Conservation (phyloP, 2,329 filamentous ascomycete species). For the Penicillium sumatraense region DNA sequence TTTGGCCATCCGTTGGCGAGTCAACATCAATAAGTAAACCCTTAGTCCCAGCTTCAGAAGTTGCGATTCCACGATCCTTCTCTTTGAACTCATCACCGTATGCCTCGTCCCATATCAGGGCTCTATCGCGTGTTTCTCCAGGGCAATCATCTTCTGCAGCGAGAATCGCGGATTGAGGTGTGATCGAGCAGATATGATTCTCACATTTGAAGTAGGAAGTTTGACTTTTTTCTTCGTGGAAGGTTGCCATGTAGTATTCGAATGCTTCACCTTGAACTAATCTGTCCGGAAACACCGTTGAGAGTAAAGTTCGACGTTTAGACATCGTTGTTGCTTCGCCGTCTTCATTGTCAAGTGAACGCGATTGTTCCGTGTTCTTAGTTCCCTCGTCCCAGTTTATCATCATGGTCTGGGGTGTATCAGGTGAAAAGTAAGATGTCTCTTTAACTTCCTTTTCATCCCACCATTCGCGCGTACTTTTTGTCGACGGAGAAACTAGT, state of each 20-base stretch:
- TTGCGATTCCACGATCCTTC: neutral
- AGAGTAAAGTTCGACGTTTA: slow-evolving; percentile 19
- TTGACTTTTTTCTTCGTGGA: slow-evolving; percentile 48
- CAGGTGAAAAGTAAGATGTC: slow-evolving; percentile 34
- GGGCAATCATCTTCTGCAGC: neutral
- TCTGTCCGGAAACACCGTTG: slow-evolving; percentile 31
- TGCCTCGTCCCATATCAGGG: slow-evolving; percentile 24
- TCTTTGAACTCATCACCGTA: neutral
- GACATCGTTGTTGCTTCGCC: neutral
- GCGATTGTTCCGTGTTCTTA: slow-evolving; percentile 18
- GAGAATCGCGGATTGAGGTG: slow-evolving; percentile 26
- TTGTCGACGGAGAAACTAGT: neutral
- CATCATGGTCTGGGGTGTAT: slow-evolving; percentile 32
- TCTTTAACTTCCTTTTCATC: slow-evolving; percentile 21
- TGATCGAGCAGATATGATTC: slow-evolving; percentile 48
- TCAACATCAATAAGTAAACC: slow-evolving; percentile 28
- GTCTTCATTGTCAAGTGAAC: slow-evolving; percentile 9
- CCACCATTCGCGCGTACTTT: slow-evolving; percentile 8
- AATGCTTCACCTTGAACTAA: slow-evolving; percentile 41
- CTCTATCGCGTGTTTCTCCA: slow-evolving; percentile 19
- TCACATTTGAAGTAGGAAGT: slow-evolving; percentile 49
- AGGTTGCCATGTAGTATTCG: slow-evolving; percentile 51
- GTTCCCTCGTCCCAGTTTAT: slow-evolving; percentile 15
- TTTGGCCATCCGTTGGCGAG: slow-evolving; percentile 11
- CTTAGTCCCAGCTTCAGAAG: neutral